Evolutionary conservation across 352 stramenopile genomes (phyloP).

Genomic region (Phytophthora ohioensis): DNA sequence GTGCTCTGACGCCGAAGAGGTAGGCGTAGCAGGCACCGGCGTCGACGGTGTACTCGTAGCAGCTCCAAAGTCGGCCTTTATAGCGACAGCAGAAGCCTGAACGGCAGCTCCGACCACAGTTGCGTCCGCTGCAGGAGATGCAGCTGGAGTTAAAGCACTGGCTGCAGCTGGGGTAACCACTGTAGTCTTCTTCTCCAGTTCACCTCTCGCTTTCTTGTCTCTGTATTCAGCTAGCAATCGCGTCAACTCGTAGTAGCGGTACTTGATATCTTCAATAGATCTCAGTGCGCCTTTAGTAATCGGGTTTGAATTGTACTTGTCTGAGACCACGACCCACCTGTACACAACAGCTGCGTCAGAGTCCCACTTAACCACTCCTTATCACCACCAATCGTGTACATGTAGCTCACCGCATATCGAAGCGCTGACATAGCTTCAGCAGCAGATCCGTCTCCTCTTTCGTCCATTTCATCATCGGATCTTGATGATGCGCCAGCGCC

Average conservation of each 20-base stretch:
- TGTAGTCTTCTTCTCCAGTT: conserved; percentile 21
- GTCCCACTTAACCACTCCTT: not conserved
- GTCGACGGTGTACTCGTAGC: conserved; percentile 21
- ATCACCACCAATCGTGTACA: not conserved
- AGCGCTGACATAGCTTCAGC: conserved; percentile 58
- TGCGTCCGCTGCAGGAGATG: conserved; percentile 6
- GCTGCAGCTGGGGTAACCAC: not conserved
- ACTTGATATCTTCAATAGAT: conserved; percentile 78
- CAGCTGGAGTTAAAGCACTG: conserved; percentile 5
- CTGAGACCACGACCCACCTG: conserved; percentile 69
- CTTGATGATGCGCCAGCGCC: conserved; percentile 46
- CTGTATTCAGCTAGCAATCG: conserved; percentile 53
- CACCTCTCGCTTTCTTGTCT: conserved; percentile 35
- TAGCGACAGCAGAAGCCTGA: conserved; percentile 4
- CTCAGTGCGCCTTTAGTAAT: conserved; percentile 44
- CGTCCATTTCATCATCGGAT: conserved; percentile 68
- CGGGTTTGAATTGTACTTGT: conserved; percentile 63
- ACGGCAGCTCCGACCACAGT: conserved; percentile 1
- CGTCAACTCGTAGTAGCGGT: conserved; percentile 73
- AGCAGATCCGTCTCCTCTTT: conserved; percentile 71
- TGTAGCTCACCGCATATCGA: conserved; percentile 52
- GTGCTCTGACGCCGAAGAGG: conserved; percentile 32
- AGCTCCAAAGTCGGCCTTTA: conserved; percentile 9
- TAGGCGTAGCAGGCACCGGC: conserved; percentile 7
- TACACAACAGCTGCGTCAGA: conserved; percentile 21